A percentile compares a stretch with the other conserved stretches of the same genome.
phyloP scores from a whole-genome alignment of 441 rosid species.

The California macrophylla region DNA sequence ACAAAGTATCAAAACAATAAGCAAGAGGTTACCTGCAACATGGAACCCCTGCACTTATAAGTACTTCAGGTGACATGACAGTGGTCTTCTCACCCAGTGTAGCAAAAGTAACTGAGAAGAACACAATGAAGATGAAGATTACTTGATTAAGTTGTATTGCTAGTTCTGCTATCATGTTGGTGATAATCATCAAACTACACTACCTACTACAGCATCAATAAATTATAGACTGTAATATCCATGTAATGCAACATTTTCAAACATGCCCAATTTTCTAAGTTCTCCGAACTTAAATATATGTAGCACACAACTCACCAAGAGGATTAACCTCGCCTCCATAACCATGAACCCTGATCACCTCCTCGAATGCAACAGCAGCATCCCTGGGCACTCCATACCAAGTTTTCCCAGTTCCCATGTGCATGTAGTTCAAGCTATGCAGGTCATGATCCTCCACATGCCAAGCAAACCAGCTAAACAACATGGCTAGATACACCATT shows the following conservation, averaged over 20 bases:
- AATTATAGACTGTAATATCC: not conserved
- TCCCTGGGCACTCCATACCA: conserved; percentile 96
- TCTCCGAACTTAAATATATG: not conserved
- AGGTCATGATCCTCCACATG: conserved; percentile 96
- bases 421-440: conserved; percentile 95
- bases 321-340: conserved; percentile 94
- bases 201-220: not conserved
- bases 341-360: conserved; percentile 88
- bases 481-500: conserved; percentile 90
- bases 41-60: conserved; percentile 75
- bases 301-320: conserved; percentile 49
- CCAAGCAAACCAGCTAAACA: conserved; percentile 99
- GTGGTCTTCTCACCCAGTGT: conserved; percentile 97
- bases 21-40: conserved; percentile 75
- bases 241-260: not conserved
- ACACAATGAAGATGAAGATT: conserved; percentile 17
- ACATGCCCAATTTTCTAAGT: not conserved
- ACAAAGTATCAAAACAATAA: conserved; percentile 20
- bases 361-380: conserved; percentile 88
- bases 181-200: not conserved
- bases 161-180: not conserved
- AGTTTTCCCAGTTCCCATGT: conserved; percentile 90
- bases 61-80: conserved; percentile 94
- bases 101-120: conserved; percentile 60
- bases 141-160: conserved; percentile 15